Percentiles rank a stretch among this genome's conserved stretches.
phyloP scores from a whole-genome alignment of 495 filamentous ascomycete genomes.

The Daldinia childiae region DNA sequence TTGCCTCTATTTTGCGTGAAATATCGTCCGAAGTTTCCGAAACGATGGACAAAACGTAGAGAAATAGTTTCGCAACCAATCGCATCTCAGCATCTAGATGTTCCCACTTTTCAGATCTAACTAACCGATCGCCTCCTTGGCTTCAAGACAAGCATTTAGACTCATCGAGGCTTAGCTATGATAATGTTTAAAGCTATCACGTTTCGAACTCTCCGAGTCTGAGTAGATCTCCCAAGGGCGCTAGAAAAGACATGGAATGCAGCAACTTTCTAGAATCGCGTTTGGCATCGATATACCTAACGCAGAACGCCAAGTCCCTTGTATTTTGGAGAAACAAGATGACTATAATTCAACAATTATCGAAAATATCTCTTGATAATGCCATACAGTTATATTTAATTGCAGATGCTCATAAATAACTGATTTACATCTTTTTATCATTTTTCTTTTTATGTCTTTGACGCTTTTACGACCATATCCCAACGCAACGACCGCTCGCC shows the following conservation, averaged over 20 bases:
- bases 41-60: conserved; percentile 33
- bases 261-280: neutral
- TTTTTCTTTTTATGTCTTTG: too few relatives aligned
- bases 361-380: too few relatives aligned
- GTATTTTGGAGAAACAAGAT: too few relatives aligned
- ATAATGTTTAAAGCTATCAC: conserved; percentile 1
- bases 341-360: too few relatives aligned
- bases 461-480: too few relatives aligned
- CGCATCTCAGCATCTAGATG: conserved; percentile 25
- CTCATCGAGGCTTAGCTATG: conserved; percentile 20
- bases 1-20: neutral
- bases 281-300: neutral
- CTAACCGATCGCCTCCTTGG: neutral
- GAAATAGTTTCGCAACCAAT: conserved; percentile 23
- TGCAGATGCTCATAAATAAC: too few relatives aligned
- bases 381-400: too few relatives aligned
- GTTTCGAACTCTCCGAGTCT: conserved; percentile 21
- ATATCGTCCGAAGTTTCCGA: conserved; percentile 34
- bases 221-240: neutral
- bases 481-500: conserved; percentile 10
- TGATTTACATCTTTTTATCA: too few relatives aligned
- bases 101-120: conserved; percentile 26
- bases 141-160: conserved; percentile 14
- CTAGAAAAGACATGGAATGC: neutral
- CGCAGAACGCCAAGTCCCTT: neutral